A percentile compares a stretch with the other conserved stretches of the same genome.
phyloP scores from a whole-genome alignment of 352 stramenopile genomes.

The Blastocystis sp. region DNA sequence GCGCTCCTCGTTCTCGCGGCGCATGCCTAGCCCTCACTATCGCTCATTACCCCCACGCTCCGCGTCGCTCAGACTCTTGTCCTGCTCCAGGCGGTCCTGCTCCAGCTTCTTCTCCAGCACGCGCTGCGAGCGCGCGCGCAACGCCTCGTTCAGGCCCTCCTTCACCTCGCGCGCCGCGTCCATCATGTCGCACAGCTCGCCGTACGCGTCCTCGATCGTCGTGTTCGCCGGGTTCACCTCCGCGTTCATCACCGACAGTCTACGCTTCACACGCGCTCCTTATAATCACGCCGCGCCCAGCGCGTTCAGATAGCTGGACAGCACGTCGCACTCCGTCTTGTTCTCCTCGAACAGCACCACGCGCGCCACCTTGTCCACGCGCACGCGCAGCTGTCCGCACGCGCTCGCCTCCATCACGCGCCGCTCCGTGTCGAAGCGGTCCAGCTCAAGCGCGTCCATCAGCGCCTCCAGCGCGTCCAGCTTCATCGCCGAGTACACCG shows the following conservation, averaged over 20 bases:
- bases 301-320: background rate
- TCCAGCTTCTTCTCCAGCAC: conserved; percentile 14
- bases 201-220: background rate
- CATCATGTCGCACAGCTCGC: background rate
- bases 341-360: background rate
- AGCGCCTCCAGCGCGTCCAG: background rate
- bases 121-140: background rate
- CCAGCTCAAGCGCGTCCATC: conserved; percentile 6
- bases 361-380: conserved; percentile 16
- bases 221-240: background rate
- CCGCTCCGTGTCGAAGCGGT: conserved; percentile 19
- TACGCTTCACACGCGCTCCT: background rate
- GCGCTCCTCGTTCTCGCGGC: conserved; percentile 1
- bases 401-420: background rate
- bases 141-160: conserved; percentile 1
- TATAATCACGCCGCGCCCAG: background rate
- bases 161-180: conserved; percentile 18
- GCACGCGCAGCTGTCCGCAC: conserved; percentile 30
- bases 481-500: conserved; percentile 44
- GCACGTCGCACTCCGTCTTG: conserved; percentile 1
- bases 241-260: background rate
- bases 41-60: background rate
- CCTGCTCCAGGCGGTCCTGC: background rate
- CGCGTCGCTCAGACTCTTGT: background rate
- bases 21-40: background rate